Percentiles rank a stretch among this genome's conserved stretches.
These are phyloP conservation scores for Pythium utonaiense DNA, from an alignment of 352 stramenopile genomes.

Conservation along the genomic window DNA sequence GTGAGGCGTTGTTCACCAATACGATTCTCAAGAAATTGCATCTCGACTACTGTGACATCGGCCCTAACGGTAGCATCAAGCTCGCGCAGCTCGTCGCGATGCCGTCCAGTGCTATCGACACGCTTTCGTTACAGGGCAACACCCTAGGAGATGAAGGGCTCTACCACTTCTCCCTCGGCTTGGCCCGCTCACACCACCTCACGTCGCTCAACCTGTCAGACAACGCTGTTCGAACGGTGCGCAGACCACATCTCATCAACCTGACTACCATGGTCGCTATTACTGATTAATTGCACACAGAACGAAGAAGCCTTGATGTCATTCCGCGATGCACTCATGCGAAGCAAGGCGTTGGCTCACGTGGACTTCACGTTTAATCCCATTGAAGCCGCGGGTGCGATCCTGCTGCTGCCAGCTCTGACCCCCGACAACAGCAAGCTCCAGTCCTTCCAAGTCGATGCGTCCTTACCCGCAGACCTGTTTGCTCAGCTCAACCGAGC, in stretches of 20 bases:
- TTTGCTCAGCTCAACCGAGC: constrained; percentile 73
- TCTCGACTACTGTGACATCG: constrained; percentile 66
- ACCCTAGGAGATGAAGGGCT: constrained; percentile 50
- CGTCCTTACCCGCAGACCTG: constrained; percentile 61
- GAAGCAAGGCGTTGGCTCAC: constrained; percentile 61
- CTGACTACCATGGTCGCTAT: too few species aligned
- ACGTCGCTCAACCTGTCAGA: constrained; percentile 71
- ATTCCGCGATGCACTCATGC: constrained; percentile 62
- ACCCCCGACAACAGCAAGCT: constrained; percentile 56
- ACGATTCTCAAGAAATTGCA: constrained; percentile 70
- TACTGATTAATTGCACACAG: neutral
- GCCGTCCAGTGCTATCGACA: constrained; percentile 44
- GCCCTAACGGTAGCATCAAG: constrained; percentile 46
- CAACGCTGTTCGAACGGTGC: constrained; percentile 74
- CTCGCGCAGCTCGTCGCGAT: constrained; percentile 70
- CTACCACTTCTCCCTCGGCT: constrained; percentile 65
- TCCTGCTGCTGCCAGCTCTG: constrained; percentile 55
- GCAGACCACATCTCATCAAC: too few species aligned
- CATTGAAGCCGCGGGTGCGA: constrained; percentile 63
- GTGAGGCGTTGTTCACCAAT: constrained; percentile 70
- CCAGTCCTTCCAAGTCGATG: constrained; percentile 71
- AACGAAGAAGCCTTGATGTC: constrained; percentile 26
- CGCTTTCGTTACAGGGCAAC: constrained; percentile 68
- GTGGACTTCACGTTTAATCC: constrained; percentile 80
- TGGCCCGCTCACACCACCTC: constrained; percentile 53